Evolutionary conservation across 176 grass and related monocot genomes (phyloP), one percentile per base, ranked within the genome.

Genomic region (Carex kokanica): DNA sequence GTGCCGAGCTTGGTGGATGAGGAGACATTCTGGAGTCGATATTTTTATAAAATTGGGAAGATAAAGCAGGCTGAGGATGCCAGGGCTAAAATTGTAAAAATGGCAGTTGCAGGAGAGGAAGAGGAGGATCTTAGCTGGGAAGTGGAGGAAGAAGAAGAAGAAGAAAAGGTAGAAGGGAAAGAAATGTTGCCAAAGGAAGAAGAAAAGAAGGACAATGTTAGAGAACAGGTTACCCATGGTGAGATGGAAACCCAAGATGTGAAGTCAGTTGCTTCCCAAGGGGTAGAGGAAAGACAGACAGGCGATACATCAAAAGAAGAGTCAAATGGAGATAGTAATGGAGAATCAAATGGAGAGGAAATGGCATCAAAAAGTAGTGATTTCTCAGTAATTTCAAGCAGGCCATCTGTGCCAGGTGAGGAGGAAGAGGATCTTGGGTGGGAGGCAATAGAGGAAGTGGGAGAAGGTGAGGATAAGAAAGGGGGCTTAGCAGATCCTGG

Each of bases 381-480:
- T 66, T 88, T 93, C 40, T 93, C 87, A 51, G 67, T 90, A 47
- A 78, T 93, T 6, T 88, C 92, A 41, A 86, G 60, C 29, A 71
- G 81, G 49, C 69, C 60, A 47, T 86, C 83, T 84, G 43, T 38
- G 21, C 84, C 86, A 45, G 90, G 81, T 53, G 65, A 52, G 4
- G 80, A 93, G 47, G 95, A 93, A 86, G 95, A 98, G 83, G 89
- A 98, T 82, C 58, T 98, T 69, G 94, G 87, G 67, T 98, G 92
- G 92, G 90, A 94, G 68, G 92, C 89, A 38, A 90, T 98, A 81
- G 92, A 94, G 62, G 87, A 93, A 77, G n/a, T 91, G 7, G 86
- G 72, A 2, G 88, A 91, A 88, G 24, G 89, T 74, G 90, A 88
- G 70, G 89, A 98, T 32, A 98, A 94, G 86, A 90, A 84, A 82